Evolutionary conservation across 495 filamentous ascomycete genomes (phyloP).

Genomic region (Xylaria castorea): DNA sequence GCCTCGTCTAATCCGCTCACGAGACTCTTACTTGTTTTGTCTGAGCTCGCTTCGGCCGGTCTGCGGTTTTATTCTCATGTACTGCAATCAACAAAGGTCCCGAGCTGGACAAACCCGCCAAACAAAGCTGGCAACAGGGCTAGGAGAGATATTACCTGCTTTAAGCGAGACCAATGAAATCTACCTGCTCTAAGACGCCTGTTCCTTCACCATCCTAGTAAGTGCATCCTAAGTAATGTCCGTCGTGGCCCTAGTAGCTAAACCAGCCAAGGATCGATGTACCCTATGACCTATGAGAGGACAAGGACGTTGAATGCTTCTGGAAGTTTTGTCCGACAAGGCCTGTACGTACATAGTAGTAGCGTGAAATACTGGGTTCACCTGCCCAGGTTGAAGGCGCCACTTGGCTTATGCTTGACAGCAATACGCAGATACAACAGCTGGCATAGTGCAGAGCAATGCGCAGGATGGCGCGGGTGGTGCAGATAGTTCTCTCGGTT

Average conservation of each 20-base stretch:
- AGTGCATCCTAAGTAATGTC: background rate
- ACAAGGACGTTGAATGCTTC: conserved; percentile 9
- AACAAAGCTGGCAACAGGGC: conserved; percentile 9
- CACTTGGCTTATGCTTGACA: background rate
- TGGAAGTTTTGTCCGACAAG: conserved; percentile 12
- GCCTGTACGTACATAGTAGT: background rate
- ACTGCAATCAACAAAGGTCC: background rate
- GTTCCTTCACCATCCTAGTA: background rate
- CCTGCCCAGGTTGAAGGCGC: background rate
- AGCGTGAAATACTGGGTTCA: background rate
- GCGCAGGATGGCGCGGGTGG: background rate
- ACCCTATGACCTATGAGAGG: conserved; percentile 12
- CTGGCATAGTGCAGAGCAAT: background rate
- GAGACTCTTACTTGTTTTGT: background rate
- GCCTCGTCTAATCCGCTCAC: background rate
- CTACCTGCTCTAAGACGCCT: background rate
- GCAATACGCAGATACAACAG: background rate
- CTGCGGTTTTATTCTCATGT: conserved; percentile 17
- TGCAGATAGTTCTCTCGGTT: background rate
- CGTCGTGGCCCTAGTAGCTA: background rate
- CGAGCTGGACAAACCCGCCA: background rate
- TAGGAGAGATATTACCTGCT: conserved; percentile 4
- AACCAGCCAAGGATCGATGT: background rate
- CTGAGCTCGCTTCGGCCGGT: conserved; percentile 7
- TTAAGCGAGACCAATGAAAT: conserved; percentile 20